Base-by-base conservation (phyloP, 345 rosid species). In the Eucalyptus caleyi region DNA sequence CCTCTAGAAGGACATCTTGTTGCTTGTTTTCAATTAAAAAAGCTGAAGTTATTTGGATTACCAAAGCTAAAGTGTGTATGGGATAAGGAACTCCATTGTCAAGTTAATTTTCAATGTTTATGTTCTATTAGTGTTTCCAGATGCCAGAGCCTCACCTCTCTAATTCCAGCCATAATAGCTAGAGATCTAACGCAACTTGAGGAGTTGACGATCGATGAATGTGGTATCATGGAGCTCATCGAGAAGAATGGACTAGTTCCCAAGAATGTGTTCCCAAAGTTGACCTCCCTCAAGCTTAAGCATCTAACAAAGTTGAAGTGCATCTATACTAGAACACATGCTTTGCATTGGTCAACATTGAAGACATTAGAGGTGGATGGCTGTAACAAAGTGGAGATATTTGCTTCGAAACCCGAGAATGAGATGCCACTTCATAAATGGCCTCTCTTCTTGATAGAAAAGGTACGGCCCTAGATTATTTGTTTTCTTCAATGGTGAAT, bases 151-250 rank as follows among this genome's bases (percentile, higher is more conserved):
- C 34, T 62, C 16, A 27, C 16, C 14, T 59, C 13, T 59, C 2
- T 59, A 3, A 1, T 11, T 59, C n/a, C 65, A 24, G n/a, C 30
- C 65, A 0, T 3, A 24, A 12, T 24, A 59, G n/a, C 65, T 1
- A 59, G 6, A 10, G 65, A 59, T 59, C 65, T 59, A 54, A 59
- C 1, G 3, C n/a, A 24, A 10, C 11, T 45, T 9, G 11, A 45
- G 49, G 11, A 45, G 11, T 45, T 10, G 49, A 3, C 0, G 4
- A 45, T 45, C 4, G 11, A 45, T 45, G 49, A 3, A 45, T 45
- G 11, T 45, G 49, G 49, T 0, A 45, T 9, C 1, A 11, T 10
- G 11, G 49, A 45, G 0, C 11, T 45, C 4, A 45, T 10, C 0
- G 49, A 45, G 49, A 24, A 27, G 13, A 1, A 11, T 0, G 13